phyloP scores from a whole-genome alignment of 306 rosid genomes.

The Citrullus amarus region DNA sequence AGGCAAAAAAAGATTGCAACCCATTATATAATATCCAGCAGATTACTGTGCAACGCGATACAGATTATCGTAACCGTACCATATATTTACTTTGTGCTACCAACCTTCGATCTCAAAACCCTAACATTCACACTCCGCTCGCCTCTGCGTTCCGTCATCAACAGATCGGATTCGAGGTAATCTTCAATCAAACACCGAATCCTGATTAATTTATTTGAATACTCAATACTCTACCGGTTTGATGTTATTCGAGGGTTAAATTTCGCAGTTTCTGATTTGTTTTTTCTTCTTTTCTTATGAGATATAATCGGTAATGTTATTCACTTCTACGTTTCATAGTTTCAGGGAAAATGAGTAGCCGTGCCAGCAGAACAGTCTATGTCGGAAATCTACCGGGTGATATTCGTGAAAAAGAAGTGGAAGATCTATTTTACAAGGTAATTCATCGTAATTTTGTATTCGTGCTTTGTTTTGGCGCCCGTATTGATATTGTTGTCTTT shows the following conservation, averaged over 20 bases:
- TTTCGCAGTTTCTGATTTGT: background rate
- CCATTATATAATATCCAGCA: background rate
- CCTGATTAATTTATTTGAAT: background rate
- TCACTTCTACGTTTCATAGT: background rate
- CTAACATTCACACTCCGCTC: conserved; percentile 12
- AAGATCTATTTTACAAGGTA: conserved; percentile 89
- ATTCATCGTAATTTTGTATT: background rate
- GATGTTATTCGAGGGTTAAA: background rate
- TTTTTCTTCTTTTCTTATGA: background rate
- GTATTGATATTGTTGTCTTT: background rate
- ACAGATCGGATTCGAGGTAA: conserved; percentile 24
- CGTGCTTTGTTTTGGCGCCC: background rate
- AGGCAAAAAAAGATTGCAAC: background rate
- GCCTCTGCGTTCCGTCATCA: conserved; percentile 18
- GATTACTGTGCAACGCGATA: background rate
- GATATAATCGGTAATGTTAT: background rate
- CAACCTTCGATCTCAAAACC: conserved; percentile 19
- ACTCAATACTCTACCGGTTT: background rate
- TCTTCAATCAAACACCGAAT: background rate
- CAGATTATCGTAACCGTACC: background rate
- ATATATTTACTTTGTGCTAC: background rate
- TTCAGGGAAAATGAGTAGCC: conserved; percentile 68
- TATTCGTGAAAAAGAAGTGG: conserved; percentile 97
- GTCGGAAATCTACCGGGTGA: conserved; percentile 99
- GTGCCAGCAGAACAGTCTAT: conserved; percentile 78